Evolutionary conservation across 495 filamentous ascomycete species (phyloP).

Genomic region (Lepidopterella palustris): DNA sequence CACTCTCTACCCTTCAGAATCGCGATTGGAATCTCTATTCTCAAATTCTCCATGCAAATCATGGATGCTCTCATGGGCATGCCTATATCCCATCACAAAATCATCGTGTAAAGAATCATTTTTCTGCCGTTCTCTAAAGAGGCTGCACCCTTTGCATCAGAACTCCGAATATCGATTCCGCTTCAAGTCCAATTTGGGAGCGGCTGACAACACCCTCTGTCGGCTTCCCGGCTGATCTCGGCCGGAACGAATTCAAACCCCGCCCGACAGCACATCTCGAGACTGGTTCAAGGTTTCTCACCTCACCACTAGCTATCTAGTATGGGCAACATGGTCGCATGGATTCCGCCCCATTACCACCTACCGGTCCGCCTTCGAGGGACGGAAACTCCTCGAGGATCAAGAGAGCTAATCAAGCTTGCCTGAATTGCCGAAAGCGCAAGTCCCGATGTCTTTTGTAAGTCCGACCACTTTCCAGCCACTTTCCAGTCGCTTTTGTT

Average conservation of each 20-base stretch:
- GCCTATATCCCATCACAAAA: no score
- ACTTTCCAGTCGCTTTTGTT: no score
- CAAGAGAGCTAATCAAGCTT: slow-evolving; percentile 57
- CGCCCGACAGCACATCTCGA: background rate
- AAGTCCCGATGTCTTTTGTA: slow-evolving; percentile 62
- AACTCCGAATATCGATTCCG: background rate
- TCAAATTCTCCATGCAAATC: no score
- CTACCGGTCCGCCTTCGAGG: background rate
- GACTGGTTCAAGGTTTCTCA: background rate
- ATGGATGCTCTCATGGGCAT: no score
- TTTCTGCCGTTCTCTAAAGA: no score
- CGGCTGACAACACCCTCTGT: background rate
- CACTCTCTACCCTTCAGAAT: no score
- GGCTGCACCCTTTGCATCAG: no score
- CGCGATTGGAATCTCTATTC: no score
- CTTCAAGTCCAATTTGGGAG: background rate
- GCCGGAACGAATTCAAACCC: background rate
- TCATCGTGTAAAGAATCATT: no score
- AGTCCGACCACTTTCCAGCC: slow-evolving; percentile 27
- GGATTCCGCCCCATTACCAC: slow-evolving; percentile 13
- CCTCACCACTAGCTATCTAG: background rate
- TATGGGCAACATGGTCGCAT: slow-evolving; percentile 15
- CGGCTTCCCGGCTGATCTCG: background rate
- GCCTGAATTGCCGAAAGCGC: slow-evolving; percentile 55
- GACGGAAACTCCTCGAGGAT: slow-evolving; percentile 26